Base-by-base conservation (phyloP, 2,329 filamentous ascomycete species). In the Colletotrichum aenigma region DNA sequence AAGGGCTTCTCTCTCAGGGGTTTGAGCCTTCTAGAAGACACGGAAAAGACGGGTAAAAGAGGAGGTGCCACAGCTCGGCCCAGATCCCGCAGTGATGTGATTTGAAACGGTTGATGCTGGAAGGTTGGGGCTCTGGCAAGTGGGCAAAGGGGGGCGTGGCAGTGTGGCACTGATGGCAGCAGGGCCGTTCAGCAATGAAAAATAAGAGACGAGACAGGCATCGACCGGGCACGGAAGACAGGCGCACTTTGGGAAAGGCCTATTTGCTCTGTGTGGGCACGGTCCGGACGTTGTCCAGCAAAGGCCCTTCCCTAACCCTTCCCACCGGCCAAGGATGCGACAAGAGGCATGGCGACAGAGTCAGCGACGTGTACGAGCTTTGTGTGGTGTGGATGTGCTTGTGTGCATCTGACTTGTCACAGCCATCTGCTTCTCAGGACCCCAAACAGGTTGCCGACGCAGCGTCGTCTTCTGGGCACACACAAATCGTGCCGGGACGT, bases 81-180 rank as follows among this genome's bases (percentile, higher is more conserved):
- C 58, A 76, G 70, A 68, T 76, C 65, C 74, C 64, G 74, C 74
- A 60, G 74, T 69, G 74, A 76, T 76, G 70, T 73, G 64, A 69
- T 76, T 68, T 76, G 74, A 76, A 76, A 76, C 74, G 70, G 74
- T 65, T 74, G 74, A 74, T 74, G 74, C 70, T 76, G 43, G 74
- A 76, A 69, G 64, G 55, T 67, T 58, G 70, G 73, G 34, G 48
- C 74, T 60, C 64, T 69, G 24, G 18, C 38, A 43, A 72, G 73
- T 67, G 69, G 72, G 62, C 24, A 62, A 64, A 21, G 66, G 58
- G 66, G 32, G 58, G 65, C 36, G n/a, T 21, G 43, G n/a, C 43
- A 52, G 3, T 21, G 43, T 21, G 43, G 43, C 43, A 52, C 43
- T 21, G 43, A 52, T 52, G 72, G 52, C 68, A 75, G 60, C 68